Base-by-base conservation (phyloP, 768 basidiomycete species). In the Gautieria morchelliformis region DNA sequence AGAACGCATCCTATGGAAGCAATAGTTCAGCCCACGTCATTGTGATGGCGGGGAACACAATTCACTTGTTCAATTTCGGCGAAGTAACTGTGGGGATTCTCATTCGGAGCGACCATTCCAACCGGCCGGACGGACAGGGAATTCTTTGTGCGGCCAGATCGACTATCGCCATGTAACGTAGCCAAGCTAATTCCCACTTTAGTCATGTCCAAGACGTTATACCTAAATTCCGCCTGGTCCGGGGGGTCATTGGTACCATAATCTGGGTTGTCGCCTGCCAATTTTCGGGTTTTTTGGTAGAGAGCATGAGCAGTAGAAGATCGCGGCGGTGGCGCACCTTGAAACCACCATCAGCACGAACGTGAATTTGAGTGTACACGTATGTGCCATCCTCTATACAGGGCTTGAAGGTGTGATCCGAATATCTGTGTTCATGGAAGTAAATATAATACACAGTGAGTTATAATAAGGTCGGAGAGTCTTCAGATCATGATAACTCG, bases 61-160 rank as follows among this genome's bases (percentile, higher is more conserved):
- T 76, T 62, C 37, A 89, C 87, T 75, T 97, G 93, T 70, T 98
- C 94, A 47, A 93, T 85, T 74, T 97, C 94, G 52, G 92, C 85
- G 59, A 96, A 96, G 80, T 92, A 96, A 74, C 91, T 91, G 67
- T 85, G 75, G 19, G 78, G 75, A 66, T 88, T 87, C 71, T 87
- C 78, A 69, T 90, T 79, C 61, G 90, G 78, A 20, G 88, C 86
- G 56, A 96, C 73, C 68, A 84, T 92, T 65, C 93, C 94, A 62
- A 97, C 71, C 42, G 84, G n/a, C n/a, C n/a, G n/a, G 85, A 62
- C 92, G 85, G 62, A 96, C 78, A n/a, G 94, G 95, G 73, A 78
- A 93, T 9, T 93, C 80, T 52, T 72, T 71, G 68, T 98, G 94
- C 7, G 95, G 83, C 85, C 93, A 93, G 64, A 95, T 74, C 35